These are phyloP conservation scores for Neurospora pannonica DNA, from an alignment of 495 filamentous ascomycete genomes.

Conservation along the genomic window DNA sequence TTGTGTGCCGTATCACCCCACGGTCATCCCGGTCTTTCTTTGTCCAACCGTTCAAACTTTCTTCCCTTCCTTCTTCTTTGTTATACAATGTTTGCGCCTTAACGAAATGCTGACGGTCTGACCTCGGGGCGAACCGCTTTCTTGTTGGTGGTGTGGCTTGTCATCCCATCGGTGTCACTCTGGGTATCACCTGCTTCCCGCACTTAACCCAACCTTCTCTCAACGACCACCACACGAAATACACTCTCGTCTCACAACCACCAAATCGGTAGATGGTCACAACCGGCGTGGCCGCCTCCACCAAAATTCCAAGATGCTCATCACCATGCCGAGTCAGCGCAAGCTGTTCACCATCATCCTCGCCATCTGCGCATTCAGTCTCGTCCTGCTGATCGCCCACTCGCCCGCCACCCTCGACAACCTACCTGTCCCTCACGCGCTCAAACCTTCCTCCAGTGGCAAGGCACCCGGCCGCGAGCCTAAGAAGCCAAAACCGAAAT, in stretches of 20 bases:
- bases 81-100: neutral
- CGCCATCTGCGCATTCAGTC: neutral
- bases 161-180: neutral
- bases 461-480: neutral
- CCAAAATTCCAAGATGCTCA: neutral
- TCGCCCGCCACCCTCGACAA: neutral
- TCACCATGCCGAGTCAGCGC: slow-evolving; percentile 2
- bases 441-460: neutral
- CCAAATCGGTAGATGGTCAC: neutral
- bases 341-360: neutral
- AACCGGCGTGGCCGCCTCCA: neutral
- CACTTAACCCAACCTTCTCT: neutral
- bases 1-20: neutral
- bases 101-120: neutral
- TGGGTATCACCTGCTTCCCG: neutral
- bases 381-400: neutral
- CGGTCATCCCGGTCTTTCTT: neutral
- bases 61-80: neutral
- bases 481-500: slow-evolving; percentile 11
- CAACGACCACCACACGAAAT: neutral
- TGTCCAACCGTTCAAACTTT: neutral
- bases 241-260: neutral
- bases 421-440: neutral
- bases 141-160: neutral
- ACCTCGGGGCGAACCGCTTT: neutral